phyloP scores from a whole-genome alignment of 2,329 filamentous ascomycete genomes.

The Botryosphaeria agaves region DNA sequence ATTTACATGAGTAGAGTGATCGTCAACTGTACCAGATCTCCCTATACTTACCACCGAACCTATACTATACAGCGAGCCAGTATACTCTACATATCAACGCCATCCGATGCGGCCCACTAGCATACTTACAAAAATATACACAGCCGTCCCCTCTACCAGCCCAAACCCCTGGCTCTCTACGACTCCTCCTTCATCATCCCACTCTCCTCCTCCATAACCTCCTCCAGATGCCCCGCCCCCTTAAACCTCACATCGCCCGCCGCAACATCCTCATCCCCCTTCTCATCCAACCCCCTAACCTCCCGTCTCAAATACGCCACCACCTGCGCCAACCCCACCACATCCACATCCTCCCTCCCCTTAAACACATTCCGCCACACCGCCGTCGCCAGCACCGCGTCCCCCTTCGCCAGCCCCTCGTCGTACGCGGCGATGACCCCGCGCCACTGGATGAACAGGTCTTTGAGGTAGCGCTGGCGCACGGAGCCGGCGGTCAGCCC shows the following conservation, averaged over 20 bases:
- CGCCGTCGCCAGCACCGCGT: constrained; percentile 62
- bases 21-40: too few relatives aligned
- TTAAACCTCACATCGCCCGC: constrained; percentile 32
- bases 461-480: constrained; percentile 52
- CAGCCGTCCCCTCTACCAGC: too few relatives aligned
- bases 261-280: constrained; percentile 34
- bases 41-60: too few relatives aligned
- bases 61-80: too few relatives aligned
- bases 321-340: constrained; percentile 41
- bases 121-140: too few relatives aligned
- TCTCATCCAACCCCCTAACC: constrained; percentile 33
- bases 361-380: constrained; percentile 92
- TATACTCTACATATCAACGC: too few relatives aligned
- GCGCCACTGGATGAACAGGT: constrained; percentile 86
- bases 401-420: constrained; percentile 60
- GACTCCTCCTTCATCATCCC: constrained; percentile 8
- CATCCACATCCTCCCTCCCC: constrained; percentile 45
- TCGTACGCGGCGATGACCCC: constrained; percentile 73
- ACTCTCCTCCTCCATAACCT: constrained; percentile 19
- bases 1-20: too few relatives aligned
- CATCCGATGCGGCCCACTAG: too few relatives aligned
- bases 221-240: constrained; percentile 15
- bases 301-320: constrained; percentile 46
- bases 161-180: too few relatives aligned
- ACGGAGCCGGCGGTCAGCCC: constrained; percentile 38